These are phyloP conservation scores for Trametes villosa DNA, from an alignment of 768 basidiomycete genomes.

Conservation along the genomic window DNA sequence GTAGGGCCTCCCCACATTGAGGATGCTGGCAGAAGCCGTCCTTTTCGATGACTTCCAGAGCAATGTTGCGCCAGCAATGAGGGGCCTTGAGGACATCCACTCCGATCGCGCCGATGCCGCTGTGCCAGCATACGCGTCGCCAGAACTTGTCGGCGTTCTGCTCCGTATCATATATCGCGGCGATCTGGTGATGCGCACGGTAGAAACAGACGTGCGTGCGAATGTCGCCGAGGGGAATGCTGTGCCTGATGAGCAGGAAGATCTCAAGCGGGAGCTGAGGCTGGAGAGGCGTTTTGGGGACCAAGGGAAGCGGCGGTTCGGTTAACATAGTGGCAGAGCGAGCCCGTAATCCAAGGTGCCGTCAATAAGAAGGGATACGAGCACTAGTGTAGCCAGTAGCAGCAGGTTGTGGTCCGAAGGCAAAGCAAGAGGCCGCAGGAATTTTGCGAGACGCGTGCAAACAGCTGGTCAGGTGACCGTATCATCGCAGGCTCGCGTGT, in stretches of 20 bases:
- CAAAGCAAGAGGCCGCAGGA: too few relatives aligned
- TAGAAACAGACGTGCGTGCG: conserved; percentile 22
- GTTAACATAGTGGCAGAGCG: too few relatives aligned
- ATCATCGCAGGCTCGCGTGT: too few relatives aligned
- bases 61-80: conserved; percentile 7
- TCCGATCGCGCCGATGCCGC: background rate
- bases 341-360: too few relatives aligned
- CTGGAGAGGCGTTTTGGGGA: background rate
- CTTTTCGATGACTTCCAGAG: background rate
- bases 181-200: background rate
- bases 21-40: conserved; percentile 6
- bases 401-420: too few relatives aligned
- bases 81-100: background rate
- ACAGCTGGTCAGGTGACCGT: too few relatives aligned
- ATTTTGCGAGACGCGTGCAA: too few relatives aligned
- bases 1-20: background rate
- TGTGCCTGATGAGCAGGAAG: conserved; percentile 6
- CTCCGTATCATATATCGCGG: background rate
- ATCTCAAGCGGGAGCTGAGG: conserved; percentile 7
- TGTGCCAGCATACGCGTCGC: conserved; percentile 3
- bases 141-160: background rate
- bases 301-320: background rate
- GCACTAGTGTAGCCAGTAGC: too few relatives aligned
- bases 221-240: conserved; percentile 6
- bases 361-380: too few relatives aligned